Conservation (phyloP, 805 yeast genomes). For the Wickerhamomyces kurtzmanii region DNA sequence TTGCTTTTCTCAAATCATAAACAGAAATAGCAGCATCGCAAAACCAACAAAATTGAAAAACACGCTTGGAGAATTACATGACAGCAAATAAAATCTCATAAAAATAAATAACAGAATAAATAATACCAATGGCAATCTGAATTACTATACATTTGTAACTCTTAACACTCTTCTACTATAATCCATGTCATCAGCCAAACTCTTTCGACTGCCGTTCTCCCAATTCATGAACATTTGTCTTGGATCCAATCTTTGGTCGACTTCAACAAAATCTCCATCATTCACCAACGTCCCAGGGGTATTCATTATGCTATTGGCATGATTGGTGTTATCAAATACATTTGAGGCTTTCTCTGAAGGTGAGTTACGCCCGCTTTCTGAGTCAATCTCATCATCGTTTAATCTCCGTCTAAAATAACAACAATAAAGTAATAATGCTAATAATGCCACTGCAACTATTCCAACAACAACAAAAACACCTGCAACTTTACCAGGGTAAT, state of each 20-base stretch:
- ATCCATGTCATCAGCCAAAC: slow-evolving; percentile 47
- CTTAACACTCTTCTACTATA: slow-evolving; percentile 46
- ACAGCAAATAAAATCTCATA: no score
- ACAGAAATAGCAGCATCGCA: no score
- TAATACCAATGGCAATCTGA: no score
- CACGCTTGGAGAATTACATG: no score
- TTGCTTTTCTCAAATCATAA: no score
- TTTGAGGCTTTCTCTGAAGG: slow-evolving; percentile 1
- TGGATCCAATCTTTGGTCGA: slow-evolving; percentile 60
- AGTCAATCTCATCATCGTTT: slow-evolving; percentile 6
- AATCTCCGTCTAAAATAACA: slow-evolving; percentile 23
- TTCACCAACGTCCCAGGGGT: slow-evolving; percentile 1
- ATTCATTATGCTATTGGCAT: slow-evolving; percentile 8
- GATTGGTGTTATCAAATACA: slow-evolving; percentile 4
- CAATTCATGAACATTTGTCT: slow-evolving; percentile 37
- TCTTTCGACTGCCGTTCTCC: slow-evolving; percentile 33
- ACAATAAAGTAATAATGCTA: slow-evolving; percentile 33
- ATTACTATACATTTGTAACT: slow-evolving; percentile 38
- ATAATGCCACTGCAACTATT: slow-evolving; percentile 37
- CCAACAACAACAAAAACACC: slow-evolving; percentile 77
- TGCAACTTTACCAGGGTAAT: slow-evolving; percentile 63
- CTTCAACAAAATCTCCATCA: slow-evolving; percentile 18
- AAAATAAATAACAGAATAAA: no score
- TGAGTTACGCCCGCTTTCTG: slow-evolving; percentile 7
- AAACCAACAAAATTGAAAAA: no score